Evolutionary conservation across 2,329 filamentous ascomycete genomes (phyloP).

Genomic region (Botryotinia narcissicola): DNA sequence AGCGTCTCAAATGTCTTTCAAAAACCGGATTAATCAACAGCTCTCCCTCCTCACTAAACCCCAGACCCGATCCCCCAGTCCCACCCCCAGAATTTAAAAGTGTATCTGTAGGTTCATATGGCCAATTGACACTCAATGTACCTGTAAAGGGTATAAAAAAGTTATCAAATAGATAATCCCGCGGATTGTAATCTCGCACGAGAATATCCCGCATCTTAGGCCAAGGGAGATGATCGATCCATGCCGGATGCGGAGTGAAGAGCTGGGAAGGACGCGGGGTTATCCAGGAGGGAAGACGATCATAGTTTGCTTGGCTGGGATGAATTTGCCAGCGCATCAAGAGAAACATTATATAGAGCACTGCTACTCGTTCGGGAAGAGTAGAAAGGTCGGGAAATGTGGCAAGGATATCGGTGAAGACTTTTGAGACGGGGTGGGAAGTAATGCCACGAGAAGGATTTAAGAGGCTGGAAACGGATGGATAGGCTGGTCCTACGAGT

Average conservation of each 20-base stretch:
- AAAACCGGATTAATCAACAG: constrained; percentile 84
- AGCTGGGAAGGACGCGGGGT: constrained; percentile 66
- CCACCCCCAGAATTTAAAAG: constrained; percentile 56
- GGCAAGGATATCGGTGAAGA: constrained; percentile 80
- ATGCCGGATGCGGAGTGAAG: constrained; percentile 67
- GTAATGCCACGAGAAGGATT: constrained; percentile 63
- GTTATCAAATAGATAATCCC: constrained; percentile 66
- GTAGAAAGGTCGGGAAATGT: constrained; percentile 77
- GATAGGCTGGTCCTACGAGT: constrained; percentile 74
- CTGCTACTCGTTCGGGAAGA: constrained; percentile 79
- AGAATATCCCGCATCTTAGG: constrained; percentile 71
- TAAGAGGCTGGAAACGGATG: constrained; percentile 74
- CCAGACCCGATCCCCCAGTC: constrained; percentile 54
- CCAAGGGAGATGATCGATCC: constrained; percentile 82
- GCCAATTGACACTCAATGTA: constrained; percentile 79
- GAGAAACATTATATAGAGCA: constrained; percentile 83
- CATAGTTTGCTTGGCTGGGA: constrained; percentile 75
- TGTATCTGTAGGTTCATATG: constrained; percentile 70
- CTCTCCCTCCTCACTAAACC: constrained; percentile 51
- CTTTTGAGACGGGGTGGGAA: constrained; percentile 75
- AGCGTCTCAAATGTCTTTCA: constrained; percentile 70
- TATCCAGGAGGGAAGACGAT: constrained; percentile 71
- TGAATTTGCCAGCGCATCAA: constrained; percentile 82
- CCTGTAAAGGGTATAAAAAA: constrained; percentile 82
- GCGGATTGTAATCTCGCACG: constrained; percentile 48